These are phyloP conservation scores for Plenodomus tracheiphilus DNA, from an alignment of 2,329 filamentous ascomycete species.

Conservation along the genomic window DNA sequence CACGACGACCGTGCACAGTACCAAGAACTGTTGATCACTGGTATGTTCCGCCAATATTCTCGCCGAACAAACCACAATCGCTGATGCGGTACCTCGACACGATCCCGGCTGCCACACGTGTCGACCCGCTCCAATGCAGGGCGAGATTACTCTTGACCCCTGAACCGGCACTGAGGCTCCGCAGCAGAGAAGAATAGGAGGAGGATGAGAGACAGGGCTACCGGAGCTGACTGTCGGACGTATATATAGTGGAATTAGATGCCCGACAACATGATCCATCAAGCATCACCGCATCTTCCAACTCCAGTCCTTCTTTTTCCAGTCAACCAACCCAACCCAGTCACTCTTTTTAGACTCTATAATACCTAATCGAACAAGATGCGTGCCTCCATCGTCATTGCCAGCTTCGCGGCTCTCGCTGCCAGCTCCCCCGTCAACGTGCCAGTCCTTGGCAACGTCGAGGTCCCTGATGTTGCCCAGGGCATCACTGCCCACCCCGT, in stretches of 20 bases:
- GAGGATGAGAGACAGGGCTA: background rate
- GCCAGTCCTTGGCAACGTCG: background rate
- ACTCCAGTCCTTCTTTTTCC: slow-evolving; percentile 2
- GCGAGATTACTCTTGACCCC: background rate
- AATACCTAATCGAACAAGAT: slow-evolving; percentile 2
- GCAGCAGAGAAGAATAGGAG: background rate
- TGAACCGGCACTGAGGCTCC: background rate
- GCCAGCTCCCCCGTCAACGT: slow-evolving; percentile 6
- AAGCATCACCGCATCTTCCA: background rate
- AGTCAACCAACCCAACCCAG: background rate
- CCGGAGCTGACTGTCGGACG: background rate
- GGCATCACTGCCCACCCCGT: background rate
- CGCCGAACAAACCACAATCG: background rate
- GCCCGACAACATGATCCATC: background rate
- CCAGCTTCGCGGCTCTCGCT: slow-evolving; percentile 9
- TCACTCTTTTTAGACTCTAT: slow-evolving; percentile 4
- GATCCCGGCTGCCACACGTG: slow-evolving; percentile 4
- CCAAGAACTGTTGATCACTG: slow-evolving; percentile 1
- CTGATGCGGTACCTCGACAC: slow-evolving; percentile 1
- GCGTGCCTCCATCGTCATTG: slow-evolving; percentile 8
- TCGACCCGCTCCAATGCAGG: background rate
- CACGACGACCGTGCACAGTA: slow-evolving; percentile 1
- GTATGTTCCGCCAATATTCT: background rate
- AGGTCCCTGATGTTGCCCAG: background rate
- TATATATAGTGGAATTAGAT: background rate